phyloP scores from a whole-genome alignment of 768 basidiomycete species.

The Mycena pura region DNA sequence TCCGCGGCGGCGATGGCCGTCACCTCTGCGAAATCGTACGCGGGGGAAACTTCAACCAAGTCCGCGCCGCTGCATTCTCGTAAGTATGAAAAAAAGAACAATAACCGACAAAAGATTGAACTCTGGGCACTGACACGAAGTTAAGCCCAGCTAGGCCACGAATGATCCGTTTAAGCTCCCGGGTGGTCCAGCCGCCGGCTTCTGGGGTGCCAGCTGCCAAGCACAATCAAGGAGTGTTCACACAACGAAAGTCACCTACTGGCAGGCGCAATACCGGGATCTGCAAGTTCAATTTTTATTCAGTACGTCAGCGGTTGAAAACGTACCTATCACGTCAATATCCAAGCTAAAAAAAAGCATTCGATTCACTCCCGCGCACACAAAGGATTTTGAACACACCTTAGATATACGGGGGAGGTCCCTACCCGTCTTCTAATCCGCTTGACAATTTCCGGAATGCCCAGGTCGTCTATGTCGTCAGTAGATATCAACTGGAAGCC shows the following conservation, averaged over 20 bases:
- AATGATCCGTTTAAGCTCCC: slow-evolving; percentile 82
- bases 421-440: slow-evolving; percentile 78
- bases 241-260: slow-evolving; percentile 51
- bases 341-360: slow-evolving; percentile 58
- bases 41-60: slow-evolving; percentile 76
- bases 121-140: slow-evolving; percentile 64
- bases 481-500: slow-evolving; percentile 83
- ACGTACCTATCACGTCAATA: slow-evolving; percentile 80
- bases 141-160: slow-evolving; percentile 82
- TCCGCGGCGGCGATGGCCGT: slow-evolving; percentile 75
- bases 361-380: neutral
- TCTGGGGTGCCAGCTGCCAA: slow-evolving; percentile 81
- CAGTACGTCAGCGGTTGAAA: neutral
- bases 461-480: slow-evolving; percentile 85
- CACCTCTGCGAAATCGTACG: slow-evolving; percentile 74
- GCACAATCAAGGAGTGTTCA: neutral
- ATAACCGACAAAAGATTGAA: neutral
- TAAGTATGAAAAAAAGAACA: neutral
- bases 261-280: slow-evolving; percentile 81
- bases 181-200: slow-evolving; percentile 83
- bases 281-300: slow-evolving; percentile 33
- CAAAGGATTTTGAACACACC: slow-evolving; percentile 51
- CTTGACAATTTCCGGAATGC: slow-evolving; percentile 70
- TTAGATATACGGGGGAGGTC: slow-evolving; percentile 77
- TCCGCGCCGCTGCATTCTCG: slow-evolving; percentile 68